These are phyloP conservation scores for Mrakiaceae sp. DNA, from an alignment of 1,284 basidiomycete genomes.

Conservation along the genomic window DNA sequence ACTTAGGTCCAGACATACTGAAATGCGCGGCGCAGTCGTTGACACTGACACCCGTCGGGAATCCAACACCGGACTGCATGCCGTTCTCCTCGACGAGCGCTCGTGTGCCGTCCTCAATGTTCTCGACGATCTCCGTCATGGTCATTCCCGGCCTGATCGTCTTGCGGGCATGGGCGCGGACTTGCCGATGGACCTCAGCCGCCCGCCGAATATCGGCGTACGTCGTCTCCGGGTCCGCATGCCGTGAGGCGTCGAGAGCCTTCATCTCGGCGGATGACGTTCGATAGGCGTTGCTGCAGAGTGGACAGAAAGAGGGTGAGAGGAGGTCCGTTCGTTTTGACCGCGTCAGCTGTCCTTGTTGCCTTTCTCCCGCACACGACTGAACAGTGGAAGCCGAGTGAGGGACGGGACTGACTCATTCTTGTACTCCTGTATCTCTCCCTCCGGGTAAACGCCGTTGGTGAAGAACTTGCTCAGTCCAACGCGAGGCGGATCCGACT, in stretches of 20 bases:
- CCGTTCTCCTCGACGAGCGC: constrained; percentile 86
- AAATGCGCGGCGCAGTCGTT: constrained; percentile 97
- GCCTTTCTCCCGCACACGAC: no score
- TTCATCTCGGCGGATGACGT: constrained; percentile 84
- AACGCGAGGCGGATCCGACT: constrained; percentile 88
- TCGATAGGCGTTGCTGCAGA: constrained; percentile 63
- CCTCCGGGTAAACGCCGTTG: constrained; percentile 75
- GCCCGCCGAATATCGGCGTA: constrained; percentile 85
- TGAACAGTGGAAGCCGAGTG: background rate
- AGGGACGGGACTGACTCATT: constrained; percentile 38
- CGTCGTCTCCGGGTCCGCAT: constrained; percentile 66
- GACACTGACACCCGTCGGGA: constrained; percentile 91
- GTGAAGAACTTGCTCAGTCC: constrained; percentile 84
- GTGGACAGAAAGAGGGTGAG: background rate
- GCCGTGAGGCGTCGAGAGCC: constrained; percentile 62
- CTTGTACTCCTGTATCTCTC: constrained; percentile 84
- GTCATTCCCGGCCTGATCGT: constrained; percentile 85
- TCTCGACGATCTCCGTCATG: constrained; percentile 88
- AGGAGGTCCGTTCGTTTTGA: background rate
- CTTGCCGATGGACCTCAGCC: constrained; percentile 92
- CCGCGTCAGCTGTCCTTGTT: background rate
- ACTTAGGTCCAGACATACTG: constrained; percentile 26
- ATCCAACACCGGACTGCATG: constrained; percentile 74
- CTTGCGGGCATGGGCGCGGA: constrained; percentile 66
- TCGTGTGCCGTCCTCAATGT: constrained; percentile 83